Evolutionary conservation across 441 rosid species (phyloP).

Genomic region (Kokia cookei): DNA sequence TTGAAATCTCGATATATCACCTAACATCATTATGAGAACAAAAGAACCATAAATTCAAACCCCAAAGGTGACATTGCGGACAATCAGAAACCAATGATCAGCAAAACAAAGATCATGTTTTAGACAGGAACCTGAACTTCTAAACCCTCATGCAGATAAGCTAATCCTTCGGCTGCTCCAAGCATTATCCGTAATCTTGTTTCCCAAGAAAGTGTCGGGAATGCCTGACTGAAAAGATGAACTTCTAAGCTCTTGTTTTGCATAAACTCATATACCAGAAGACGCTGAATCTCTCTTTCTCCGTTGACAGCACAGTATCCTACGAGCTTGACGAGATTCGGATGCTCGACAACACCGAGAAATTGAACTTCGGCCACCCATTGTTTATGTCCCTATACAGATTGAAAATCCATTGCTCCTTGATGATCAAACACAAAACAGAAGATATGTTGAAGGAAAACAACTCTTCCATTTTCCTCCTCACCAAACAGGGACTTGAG

Average conservation of each 20-base stretch:
- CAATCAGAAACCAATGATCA: background rate
- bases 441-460: background rate
- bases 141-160: constrained; percentile 60
- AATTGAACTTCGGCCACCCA: constrained; percentile 64
- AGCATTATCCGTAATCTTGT: constrained; percentile 58
- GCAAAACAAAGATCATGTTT: background rate
- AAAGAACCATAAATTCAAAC: background rate
- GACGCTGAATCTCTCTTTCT: constrained; percentile 67
- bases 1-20: constrained; percentile 86
- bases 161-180: constrained; percentile 62
- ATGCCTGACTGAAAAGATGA: constrained; percentile 54
- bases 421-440: background rate
- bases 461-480: background rate
- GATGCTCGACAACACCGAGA: constrained; percentile 52
- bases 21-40: constrained; percentile 23
- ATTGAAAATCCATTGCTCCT: background rate
- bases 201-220: constrained; percentile 60
- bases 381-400: constrained; percentile 54
- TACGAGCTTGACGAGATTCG: constrained; percentile 57
- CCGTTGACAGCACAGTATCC: constrained; percentile 81
- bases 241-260: constrained; percentile 73
- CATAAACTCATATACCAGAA: constrained; percentile 81
- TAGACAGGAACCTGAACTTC: constrained; percentile 54
- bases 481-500: background rate
- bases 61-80: background rate